Base-by-base conservation (phyloP, 495 filamentous ascomycete species). In the Penicillium desertorum region DNA sequence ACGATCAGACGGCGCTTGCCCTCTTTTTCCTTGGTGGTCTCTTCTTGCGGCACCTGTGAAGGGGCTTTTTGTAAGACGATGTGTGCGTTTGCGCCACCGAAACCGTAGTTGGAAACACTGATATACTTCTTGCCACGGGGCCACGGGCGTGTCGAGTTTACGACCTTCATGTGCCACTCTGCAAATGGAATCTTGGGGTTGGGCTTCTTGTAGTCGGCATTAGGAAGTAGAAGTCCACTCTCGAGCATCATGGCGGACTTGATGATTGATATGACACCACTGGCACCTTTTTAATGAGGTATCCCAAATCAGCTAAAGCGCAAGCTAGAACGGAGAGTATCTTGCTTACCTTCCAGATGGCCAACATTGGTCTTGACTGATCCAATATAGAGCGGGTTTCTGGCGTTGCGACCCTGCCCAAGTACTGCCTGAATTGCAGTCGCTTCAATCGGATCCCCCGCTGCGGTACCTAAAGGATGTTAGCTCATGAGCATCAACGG, bases 41-140 rank as follows among this genome's bases (percentile, higher is more conserved):
- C n/a, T n/a, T n/a, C n/a, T n/a, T n/a, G n/a, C n/a, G n/a, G n/a
- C n/a, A n/a, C n/a, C n/a, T n/a, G n/a, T n/a, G n/a, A n/a, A n/a
- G n/a, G n/a, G n/a, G n/a, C n/a, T n/a, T n/a, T n/a, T n/a, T n/a
- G n/a, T n/a, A n/a, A n/a, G n/a, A n/a, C n/a, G n/a, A n/a, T n/a
- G n/a, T n/a, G n/a, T 4, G 81, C 76, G 59, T 88, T 88, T 7
- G 81, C 76, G 22, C 86, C 86, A 39, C 86, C 84, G 56, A 84
- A 86, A 0, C 86, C 84, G 51, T 88, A 88, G 4, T 79, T 83
- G 58, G 86, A 88, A 12, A 89, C 79, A 51, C 71, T 55, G 23
- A 52, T 10, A 39, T 65, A 46, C 61, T 71, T 64, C 65, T 73
- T 61, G 62, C 77, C 73, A 46, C 58, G 29, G 54, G 65, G 65